Evolutionary conservation across 1,284 basidiomycete genomes (phyloP).

Genomic region (Pisolithus thermaeus): DNA sequence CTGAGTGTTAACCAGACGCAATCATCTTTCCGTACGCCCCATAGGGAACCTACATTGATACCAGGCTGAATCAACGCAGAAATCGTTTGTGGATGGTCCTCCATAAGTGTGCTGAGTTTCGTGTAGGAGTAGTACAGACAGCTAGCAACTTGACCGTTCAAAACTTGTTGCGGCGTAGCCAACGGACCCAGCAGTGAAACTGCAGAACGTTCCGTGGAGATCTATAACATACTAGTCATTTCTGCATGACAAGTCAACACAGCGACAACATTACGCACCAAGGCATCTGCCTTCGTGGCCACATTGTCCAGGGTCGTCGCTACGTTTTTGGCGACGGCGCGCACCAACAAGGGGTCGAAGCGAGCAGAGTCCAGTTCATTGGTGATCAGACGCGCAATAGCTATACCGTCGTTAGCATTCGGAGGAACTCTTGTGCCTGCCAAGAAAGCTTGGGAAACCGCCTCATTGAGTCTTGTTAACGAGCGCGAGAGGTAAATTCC

Average conservation of each 20-base stretch:
- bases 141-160: slow-evolving; percentile 73
- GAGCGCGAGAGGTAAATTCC: slow-evolving; percentile 81
- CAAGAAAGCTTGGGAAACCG: slow-evolving; percentile 66
- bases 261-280: slow-evolving; percentile 44
- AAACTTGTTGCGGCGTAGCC: slow-evolving; percentile 70
- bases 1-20: neutral
- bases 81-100: slow-evolving; percentile 66
- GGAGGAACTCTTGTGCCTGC: slow-evolving; percentile 66
- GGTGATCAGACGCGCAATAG: slow-evolving; percentile 67
- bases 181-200: slow-evolving; percentile 69
- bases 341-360: slow-evolving; percentile 86
- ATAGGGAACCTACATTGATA: slow-evolving; percentile 46
- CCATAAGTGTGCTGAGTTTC: slow-evolving; percentile 62
- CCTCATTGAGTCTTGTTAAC: slow-evolving; percentile 74
- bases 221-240: slow-evolving; percentile 34
- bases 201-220: slow-evolving; percentile 72
- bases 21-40: slow-evolving; percentile 13
- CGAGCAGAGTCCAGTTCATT: slow-evolving; percentile 92
- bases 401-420: slow-evolving; percentile 68
- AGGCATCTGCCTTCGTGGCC: slow-evolving; percentile 51
- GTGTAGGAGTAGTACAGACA: slow-evolving; percentile 75
- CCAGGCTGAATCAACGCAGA: slow-evolving; percentile 52
- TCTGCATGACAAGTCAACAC: neutral
- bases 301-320: slow-evolving; percentile 63
- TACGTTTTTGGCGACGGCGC: slow-evolving; percentile 71